Percentiles rank a stretch among this genome's conserved stretches.
Evolutionary conservation across 768 basidiomycete species (phyloP).

Genomic region (Gloeophyllum trabeum): DNA sequence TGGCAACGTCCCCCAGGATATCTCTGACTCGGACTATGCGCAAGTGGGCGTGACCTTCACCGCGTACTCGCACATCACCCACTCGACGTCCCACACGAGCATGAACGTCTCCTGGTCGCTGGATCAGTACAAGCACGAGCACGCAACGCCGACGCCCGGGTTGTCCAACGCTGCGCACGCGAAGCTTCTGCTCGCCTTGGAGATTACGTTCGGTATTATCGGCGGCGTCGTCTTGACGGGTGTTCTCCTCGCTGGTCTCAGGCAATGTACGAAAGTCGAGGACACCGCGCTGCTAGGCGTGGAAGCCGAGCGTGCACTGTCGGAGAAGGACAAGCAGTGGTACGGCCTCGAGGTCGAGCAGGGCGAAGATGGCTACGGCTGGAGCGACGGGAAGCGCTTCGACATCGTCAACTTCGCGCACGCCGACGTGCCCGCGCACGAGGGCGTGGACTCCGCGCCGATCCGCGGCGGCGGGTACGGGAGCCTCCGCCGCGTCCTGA

Average conservation of each 20-base stretch:
- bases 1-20: slow-evolving; percentile 44
- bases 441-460: background rate
- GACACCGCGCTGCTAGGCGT: slow-evolving; percentile 53
- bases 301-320: slow-evolving; percentile 45
- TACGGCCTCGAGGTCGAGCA: slow-evolving; percentile 41
- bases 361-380: slow-evolving; percentile 11
- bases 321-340: slow-evolving; percentile 58
- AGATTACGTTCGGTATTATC: slow-evolving; percentile 48
- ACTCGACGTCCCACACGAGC: slow-evolving; percentile 59
- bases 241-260: slow-evolving; percentile 40
- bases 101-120: slow-evolving; percentile 38
- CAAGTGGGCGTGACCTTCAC: slow-evolving; percentile 47
- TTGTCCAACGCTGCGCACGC: slow-evolving; percentile 32
- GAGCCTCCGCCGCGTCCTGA: background rate
- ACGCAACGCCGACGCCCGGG: slow-evolving; percentile 14
- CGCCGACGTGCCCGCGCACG: slow-evolving; percentile 11
- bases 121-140: slow-evolving; percentile 25
- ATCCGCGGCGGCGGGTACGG: background rate
- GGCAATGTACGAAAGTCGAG: slow-evolving; percentile 43
- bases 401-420: slow-evolving; percentile 23
- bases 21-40: slow-evolving; percentile 17
- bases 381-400: slow-evolving; percentile 4
- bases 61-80: slow-evolving; percentile 54
- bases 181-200: slow-evolving; percentile 45
- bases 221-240: slow-evolving; percentile 48